A percentile compares a stretch with the other conserved stretches of the same genome.
Conservation (phyloP, 371 early-diverging fungal genomes). For the Rhizomucor miehei region DNA sequence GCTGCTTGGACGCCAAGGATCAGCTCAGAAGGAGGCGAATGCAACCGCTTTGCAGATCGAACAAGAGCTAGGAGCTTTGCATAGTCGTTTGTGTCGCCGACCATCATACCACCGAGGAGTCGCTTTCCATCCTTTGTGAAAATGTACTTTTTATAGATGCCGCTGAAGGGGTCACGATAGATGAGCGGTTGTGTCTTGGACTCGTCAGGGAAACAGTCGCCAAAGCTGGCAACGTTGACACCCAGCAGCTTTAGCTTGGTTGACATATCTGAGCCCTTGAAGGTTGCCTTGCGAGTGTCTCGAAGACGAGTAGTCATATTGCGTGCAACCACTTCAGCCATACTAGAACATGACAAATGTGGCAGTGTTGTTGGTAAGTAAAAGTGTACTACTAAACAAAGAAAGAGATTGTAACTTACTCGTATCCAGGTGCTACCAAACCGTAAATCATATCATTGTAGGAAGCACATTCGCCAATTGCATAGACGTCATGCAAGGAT, state of each 20-base stretch:
- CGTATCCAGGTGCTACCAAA: constrained; percentile 66
- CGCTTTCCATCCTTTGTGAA: constrained; percentile 63
- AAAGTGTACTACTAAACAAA: too few relatives aligned
- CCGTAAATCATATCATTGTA: constrained; percentile 54
- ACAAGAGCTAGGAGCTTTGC: constrained; percentile 52
- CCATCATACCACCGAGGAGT: constrained; percentile 68
- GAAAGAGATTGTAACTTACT: constrained; percentile 24
- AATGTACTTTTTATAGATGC: constrained; percentile 60
- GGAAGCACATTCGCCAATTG: constrained; percentile 65
- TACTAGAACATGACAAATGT: too few relatives aligned
- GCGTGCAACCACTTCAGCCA: constrained; percentile 64
- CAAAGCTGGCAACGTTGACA: constrained; percentile 70
- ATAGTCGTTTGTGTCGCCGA: constrained; percentile 67
- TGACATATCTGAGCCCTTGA: constrained; percentile 64
- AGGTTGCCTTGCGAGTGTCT: constrained; percentile 22
- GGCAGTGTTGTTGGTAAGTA: too few relatives aligned
- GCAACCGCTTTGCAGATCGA: constrained; percentile 46
- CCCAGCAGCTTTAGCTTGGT: constrained; percentile 69
- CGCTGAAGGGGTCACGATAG: constrained; percentile 59
- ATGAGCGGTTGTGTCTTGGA: constrained; percentile 35
- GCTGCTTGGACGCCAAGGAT: constrained; percentile 46
- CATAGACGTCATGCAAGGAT: constrained; percentile 46
- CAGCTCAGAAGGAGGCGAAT: constrained; percentile 54
- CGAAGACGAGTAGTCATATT: constrained; percentile 36
- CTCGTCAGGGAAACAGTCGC: constrained; percentile 57